Evolutionary conservation across 768 basidiomycete genomes (phyloP).

Genomic region (Lactarius indigo): DNA sequence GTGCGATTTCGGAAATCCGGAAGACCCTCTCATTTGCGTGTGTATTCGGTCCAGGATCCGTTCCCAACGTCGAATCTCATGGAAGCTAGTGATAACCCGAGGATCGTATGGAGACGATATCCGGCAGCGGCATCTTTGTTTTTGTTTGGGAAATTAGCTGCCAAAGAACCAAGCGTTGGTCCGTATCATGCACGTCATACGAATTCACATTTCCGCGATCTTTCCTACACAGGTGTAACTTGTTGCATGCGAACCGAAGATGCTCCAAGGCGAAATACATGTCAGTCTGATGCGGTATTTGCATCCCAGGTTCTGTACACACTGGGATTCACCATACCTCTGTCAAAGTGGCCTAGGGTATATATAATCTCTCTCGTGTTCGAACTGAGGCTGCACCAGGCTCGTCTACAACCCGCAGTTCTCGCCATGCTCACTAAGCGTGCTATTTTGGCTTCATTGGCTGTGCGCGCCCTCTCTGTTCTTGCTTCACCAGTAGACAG

Average conservation of each 20-base stretch:
- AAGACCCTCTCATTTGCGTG: not conserved
- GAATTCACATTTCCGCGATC: not conserved
- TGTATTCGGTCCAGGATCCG: not conserved
- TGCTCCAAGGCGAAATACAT: not conserved
- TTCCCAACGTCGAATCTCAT: not conserved
- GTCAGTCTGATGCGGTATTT: not conserved
- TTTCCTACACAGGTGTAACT: not conserved
- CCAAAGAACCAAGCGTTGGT: not conserved
- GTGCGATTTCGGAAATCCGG: not conserved
- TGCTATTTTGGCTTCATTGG: conserved; percentile 8
- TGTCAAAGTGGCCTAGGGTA: not conserved
- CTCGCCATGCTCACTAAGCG: conserved; percentile 6
- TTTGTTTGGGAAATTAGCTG: not conserved
- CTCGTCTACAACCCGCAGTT: not conserved
- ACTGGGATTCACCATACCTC: not conserved
- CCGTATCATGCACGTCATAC: not conserved
- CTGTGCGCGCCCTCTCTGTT: conserved; percentile 3
- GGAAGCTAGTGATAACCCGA: not conserved
- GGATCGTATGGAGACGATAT: not conserved
- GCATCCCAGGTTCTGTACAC: not conserved
- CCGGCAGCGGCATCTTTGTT: not conserved
- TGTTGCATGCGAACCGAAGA: not conserved
- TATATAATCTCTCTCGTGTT: conserved; percentile 4
- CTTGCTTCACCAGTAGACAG: conserved; percentile 6
- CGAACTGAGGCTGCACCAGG: not conserved